Evolutionary conservation across 2,329 filamentous ascomycete genomes (phyloP).

Genomic region (Meredithiella fracta): DNA sequence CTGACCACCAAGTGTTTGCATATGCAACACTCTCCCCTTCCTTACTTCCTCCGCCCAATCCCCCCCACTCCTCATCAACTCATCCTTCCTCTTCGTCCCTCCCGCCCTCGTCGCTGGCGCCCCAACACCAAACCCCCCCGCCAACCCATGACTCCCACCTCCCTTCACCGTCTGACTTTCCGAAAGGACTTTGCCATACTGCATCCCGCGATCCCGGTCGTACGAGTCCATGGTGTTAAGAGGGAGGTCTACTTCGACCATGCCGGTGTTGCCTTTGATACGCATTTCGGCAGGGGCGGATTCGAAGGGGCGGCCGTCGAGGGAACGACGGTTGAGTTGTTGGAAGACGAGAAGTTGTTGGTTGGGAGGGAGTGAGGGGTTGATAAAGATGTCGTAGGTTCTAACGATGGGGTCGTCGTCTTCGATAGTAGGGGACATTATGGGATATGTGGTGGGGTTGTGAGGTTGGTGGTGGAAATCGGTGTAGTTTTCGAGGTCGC

Average conservation of each 20-base stretch:
- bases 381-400: slow-evolving; percentile 75
- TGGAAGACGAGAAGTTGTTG: slow-evolving; percentile 69
- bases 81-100: slow-evolving; percentile 21
- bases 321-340: slow-evolving; percentile 61
- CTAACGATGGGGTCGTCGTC: slow-evolving; percentile 53
- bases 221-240: slow-evolving; percentile 58
- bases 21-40: slow-evolving; percentile 55
- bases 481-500: neutral
- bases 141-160: slow-evolving; percentile 51
- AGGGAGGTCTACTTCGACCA: slow-evolving; percentile 85
- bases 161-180: slow-evolving; percentile 41
- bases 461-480: neutral
- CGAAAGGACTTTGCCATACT: slow-evolving; percentile 64
- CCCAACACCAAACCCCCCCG: slow-evolving; percentile 55
- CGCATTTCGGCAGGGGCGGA: slow-evolving; percentile 62
- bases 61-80: slow-evolving; percentile 25
- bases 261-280: slow-evolving; percentile 64
- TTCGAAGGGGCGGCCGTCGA: slow-evolving; percentile 31
- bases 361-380: slow-evolving; percentile 45
- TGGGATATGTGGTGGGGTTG: neutral
- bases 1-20: slow-evolving; percentile 74
- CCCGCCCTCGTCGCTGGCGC: slow-evolving; percentile 24
- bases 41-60: slow-evolving; percentile 53
- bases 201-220: slow-evolving; percentile 65
- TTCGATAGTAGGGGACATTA: slow-evolving; percentile 17